Conservation (phyloP, 805 yeast species). For the Kazachstania psychrophila region DNA sequence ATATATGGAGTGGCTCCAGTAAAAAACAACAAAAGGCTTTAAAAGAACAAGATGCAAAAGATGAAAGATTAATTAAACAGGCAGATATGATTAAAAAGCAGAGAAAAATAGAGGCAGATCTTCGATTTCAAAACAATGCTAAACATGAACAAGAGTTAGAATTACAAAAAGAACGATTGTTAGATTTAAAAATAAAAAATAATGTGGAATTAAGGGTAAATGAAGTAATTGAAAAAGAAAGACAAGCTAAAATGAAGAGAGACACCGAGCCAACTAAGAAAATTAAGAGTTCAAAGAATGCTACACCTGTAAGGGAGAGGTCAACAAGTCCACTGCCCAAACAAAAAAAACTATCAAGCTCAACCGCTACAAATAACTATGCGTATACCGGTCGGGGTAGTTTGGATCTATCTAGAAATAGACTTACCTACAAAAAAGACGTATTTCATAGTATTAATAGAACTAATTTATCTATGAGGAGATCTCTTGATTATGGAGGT, state of each 20-base stretch:
- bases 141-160: slow-evolving; percentile 6
- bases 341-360: neutral
- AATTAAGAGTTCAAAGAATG: too few species aligned
- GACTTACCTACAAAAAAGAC: neutral
- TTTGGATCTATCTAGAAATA: slow-evolving; percentile 2
- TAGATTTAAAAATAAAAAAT: slow-evolving; percentile 20
- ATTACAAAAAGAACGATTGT: slow-evolving; percentile 10
- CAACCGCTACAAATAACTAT: too few species aligned
- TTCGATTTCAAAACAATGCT: slow-evolving; percentile 4
- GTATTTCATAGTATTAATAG: neutral
- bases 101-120: slow-evolving; percentile 10
- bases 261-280: too few species aligned
- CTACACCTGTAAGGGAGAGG: too few species aligned
- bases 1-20: slow-evolving; percentile 4
- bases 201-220: slow-evolving; percentile 20
- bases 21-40: slow-evolving; percentile 5
- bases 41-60: slow-evolving; percentile 16
- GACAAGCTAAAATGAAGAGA: slow-evolving; percentile 4
- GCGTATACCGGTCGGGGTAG: neutral
- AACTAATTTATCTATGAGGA: neutral
- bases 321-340: neutral
- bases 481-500: neutral
- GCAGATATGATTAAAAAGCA: slow-evolving; percentile 17
- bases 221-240: slow-evolving; percentile 13
- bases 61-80: slow-evolving; percentile 15